Evolutionary conservation across 768 basidiomycete genomes (phyloP).

Genomic region (Psilocybe cyanescens): DNA sequence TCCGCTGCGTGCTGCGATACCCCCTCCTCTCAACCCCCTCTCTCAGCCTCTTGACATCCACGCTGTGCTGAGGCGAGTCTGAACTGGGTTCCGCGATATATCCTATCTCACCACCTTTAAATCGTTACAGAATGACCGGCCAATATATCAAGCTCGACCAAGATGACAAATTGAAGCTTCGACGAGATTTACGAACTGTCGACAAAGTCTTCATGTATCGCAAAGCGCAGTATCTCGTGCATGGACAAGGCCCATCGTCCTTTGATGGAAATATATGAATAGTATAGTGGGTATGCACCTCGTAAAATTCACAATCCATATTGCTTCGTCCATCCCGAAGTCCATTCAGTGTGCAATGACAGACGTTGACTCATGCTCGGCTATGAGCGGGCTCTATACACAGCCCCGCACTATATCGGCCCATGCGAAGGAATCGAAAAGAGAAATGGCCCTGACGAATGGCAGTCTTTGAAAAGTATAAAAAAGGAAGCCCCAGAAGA

Average conservation of each 20-base stretch:
- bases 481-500: background rate
- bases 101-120: background rate
- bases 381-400: too few species aligned
- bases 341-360: too few species aligned
- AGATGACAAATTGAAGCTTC: slow-evolving; percentile 9
- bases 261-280: background rate
- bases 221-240: background rate
- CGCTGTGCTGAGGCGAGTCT: slow-evolving; percentile 4
- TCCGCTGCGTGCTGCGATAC: background rate
- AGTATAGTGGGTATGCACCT: background rate
- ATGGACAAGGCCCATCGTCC: background rate
- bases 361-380: too few species aligned
- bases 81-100: background rate
- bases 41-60: background rate
- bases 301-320: background rate
- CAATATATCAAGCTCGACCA: slow-evolving; percentile 6
- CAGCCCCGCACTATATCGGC: too few species aligned
- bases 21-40: background rate
- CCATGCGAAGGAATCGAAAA: too few species aligned
- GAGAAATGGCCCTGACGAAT: too few species aligned
- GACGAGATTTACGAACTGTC: slow-evolving; percentile 1
- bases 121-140: background rate
- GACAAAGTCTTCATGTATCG: slow-evolving; percentile 9
- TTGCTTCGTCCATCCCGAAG: too few species aligned
- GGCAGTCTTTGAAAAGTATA: background rate